phyloP scores from a whole-genome alignment of 2,329 filamentous ascomycete genomes.

The Paraphoma chrysanthemicola region DNA sequence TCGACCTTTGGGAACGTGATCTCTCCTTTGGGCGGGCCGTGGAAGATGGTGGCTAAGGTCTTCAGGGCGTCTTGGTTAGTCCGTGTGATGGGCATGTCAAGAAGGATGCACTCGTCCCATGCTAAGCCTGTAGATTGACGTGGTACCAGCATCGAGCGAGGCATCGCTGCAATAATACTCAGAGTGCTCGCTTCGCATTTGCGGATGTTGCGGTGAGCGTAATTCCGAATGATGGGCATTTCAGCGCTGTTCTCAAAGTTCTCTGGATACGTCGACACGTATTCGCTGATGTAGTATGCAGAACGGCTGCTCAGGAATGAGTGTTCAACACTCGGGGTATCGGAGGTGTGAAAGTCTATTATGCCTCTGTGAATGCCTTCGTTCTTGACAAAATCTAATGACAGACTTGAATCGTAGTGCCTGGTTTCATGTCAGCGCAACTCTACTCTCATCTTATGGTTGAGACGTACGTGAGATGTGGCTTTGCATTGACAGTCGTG shows the following conservation, averaged over 20 bases:
- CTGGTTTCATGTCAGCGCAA: constrained; percentile 19
- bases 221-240: constrained; percentile 55
- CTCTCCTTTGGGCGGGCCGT: constrained; percentile 55
- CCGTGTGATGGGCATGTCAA: constrained; percentile 59
- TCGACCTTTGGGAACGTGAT: constrained; percentile 46
- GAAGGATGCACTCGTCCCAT: constrained; percentile 50
- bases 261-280: constrained; percentile 61
- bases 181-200: constrained; percentile 64
- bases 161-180: constrained; percentile 64
- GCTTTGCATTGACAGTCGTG: constrained; percentile 45
- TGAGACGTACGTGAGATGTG: constrained; percentile 36
- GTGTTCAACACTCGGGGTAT: constrained; percentile 58
- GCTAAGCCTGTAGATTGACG: constrained; percentile 45
- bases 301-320: constrained; percentile 62
- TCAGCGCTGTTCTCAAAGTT: constrained; percentile 59
- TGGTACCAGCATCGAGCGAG: constrained; percentile 60
- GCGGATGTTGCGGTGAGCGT: constrained; percentile 58
- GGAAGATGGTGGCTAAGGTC: constrained; percentile 63
- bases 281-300: constrained; percentile 65
- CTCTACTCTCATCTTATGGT: not conserved
- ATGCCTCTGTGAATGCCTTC: constrained; percentile 59
- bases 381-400: constrained; percentile 60
- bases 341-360: constrained; percentile 58
- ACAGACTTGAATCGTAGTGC: constrained; percentile 49
- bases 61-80: constrained; percentile 62